These are phyloP conservation scores for Oidiodendron maius DNA, from an alignment of 495 filamentous ascomycete species.

Conservation along the genomic window DNA sequence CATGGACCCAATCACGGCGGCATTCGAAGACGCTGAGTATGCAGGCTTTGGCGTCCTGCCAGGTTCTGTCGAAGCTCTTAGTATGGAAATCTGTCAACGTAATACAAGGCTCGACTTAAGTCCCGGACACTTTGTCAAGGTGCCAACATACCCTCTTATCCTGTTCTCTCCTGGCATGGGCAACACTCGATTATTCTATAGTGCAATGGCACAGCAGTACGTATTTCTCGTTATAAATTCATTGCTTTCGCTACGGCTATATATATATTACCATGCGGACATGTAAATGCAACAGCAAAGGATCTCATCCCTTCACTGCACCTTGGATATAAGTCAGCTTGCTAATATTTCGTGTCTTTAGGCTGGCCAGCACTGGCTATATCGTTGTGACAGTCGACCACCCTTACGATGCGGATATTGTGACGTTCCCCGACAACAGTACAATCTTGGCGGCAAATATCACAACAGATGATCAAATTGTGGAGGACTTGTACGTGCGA, in stretches of 20 bases:
- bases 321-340: too few species aligned
- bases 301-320: too few species aligned
- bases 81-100: neutral
- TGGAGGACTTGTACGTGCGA: neutral
- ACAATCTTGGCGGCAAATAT: slow-evolving; percentile 16
- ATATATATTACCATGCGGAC: too few species aligned
- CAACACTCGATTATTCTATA: slow-evolving; percentile 32
- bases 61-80: neutral
- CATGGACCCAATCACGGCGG: neutral
- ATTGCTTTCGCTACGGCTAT: too few species aligned
- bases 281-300: too few species aligned
- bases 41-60: neutral
- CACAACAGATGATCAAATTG: slow-evolving; percentile 4
- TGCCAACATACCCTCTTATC: too few species aligned
- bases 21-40: neutral
- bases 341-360: too few species aligned
- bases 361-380: slow-evolving; percentile 43
- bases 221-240: too few species aligned
- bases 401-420: slow-evolving; percentile 37
- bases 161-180: slow-evolving; percentile 35
- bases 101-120: too few species aligned
- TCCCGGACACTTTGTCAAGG: too few species aligned
- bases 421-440: slow-evolving; percentile 42
- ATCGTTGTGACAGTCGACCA: slow-evolving; percentile 42
- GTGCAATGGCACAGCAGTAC: slow-evolving; percentile 28